Evolutionary conservation across 768 basidiomycete species (phyloP).

Genomic region (Hypsizygus marmoreus): DNA sequence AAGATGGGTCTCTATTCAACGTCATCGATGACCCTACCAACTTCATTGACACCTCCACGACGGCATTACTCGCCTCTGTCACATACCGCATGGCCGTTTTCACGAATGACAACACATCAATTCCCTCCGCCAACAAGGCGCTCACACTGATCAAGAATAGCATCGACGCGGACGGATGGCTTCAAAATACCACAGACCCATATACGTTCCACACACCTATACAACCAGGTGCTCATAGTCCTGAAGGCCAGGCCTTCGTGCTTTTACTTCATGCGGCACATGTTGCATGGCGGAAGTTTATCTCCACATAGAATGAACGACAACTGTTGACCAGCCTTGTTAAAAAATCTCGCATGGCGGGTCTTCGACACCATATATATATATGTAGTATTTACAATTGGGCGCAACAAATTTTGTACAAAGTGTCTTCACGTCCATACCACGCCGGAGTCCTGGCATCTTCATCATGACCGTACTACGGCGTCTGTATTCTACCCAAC

Average conservation of each 20-base stretch:
- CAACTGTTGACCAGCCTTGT: too few relatives aligned
- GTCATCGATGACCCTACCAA: constrained; percentile 50
- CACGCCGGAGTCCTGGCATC: too few relatives aligned
- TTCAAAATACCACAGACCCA: constrained; percentile 50
- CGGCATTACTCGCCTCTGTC: constrained; percentile 57
- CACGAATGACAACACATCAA: constrained; percentile 35
- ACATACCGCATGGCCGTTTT: constrained; percentile 56
- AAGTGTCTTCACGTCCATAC: too few relatives aligned
- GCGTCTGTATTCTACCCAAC: too few relatives aligned
- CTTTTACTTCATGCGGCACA: constrained; percentile 50
- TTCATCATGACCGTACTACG: too few relatives aligned
- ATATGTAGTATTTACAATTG: too few relatives aligned
- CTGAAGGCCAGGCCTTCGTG: constrained; percentile 65
- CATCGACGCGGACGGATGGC: constrained; percentile 44
- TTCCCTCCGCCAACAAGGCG: constrained; percentile 43
- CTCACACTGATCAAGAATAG: constrained; percentile 37
- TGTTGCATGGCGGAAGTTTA: constrained; percentile 5
- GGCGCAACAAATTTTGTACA: too few relatives aligned
- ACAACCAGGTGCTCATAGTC: constrained; percentile 38
- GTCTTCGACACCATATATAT: too few relatives aligned
- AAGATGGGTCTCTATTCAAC: constrained; percentile 52
- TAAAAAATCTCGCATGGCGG: too few relatives aligned
- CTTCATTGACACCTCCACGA: constrained; percentile 56
- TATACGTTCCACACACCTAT: constrained; percentile 45
- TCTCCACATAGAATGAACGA: background rate